These are phyloP conservation scores for Fusarium verrucosum DNA, from an alignment of 2,329 filamentous ascomycete species.

Conservation along the genomic window DNA sequence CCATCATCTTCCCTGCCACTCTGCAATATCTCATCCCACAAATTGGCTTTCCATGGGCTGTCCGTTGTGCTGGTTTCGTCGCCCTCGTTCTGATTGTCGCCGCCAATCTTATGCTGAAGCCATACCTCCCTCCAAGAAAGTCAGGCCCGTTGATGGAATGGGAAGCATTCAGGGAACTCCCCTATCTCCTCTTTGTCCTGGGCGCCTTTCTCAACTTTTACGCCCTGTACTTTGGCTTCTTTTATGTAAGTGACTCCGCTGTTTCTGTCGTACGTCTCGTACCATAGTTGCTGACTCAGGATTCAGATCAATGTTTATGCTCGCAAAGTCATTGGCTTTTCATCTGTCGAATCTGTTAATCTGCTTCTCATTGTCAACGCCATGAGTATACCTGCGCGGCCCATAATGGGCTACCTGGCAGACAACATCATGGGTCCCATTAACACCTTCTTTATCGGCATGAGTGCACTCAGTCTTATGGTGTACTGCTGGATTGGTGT, in stretches of 20 bases:
- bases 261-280: slow-evolving; percentile 39
- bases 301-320: slow-evolving; percentile 56
- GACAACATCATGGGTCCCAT: slow-evolving; percentile 62
- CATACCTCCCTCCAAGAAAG: slow-evolving; percentile 59
- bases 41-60: slow-evolving; percentile 71
- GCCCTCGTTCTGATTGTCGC: slow-evolving; percentile 57
- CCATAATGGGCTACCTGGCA: slow-evolving; percentile 67
- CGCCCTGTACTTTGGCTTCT: slow-evolving; percentile 52
- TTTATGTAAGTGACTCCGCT: slow-evolving; percentile 54
- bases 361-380: slow-evolving; percentile 73
- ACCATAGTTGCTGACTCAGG: slow-evolving; percentile 2
- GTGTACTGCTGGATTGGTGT: slow-evolving; percentile 48
- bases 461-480: slow-evolving; percentile 44
- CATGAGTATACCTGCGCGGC: slow-evolving; percentile 65
- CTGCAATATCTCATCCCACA: slow-evolving; percentile 66
- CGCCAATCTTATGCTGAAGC: slow-evolving; percentile 53
- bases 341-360: slow-evolving; percentile 61
- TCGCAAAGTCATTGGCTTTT: slow-evolving; percentile 50
- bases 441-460: slow-evolving; percentile 52
- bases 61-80: slow-evolving; percentile 72
- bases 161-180: slow-evolving; percentile 64
- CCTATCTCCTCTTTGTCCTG: slow-evolving; percentile 63
- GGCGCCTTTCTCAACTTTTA: slow-evolving; percentile 59
- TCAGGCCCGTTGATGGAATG: slow-evolving; percentile 64
- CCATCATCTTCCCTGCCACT: slow-evolving; percentile 64